These are phyloP conservation scores for Schizopora paradoxa DNA, from an alignment of 1,284 basidiomycete species.

Conservation along the genomic window DNA sequence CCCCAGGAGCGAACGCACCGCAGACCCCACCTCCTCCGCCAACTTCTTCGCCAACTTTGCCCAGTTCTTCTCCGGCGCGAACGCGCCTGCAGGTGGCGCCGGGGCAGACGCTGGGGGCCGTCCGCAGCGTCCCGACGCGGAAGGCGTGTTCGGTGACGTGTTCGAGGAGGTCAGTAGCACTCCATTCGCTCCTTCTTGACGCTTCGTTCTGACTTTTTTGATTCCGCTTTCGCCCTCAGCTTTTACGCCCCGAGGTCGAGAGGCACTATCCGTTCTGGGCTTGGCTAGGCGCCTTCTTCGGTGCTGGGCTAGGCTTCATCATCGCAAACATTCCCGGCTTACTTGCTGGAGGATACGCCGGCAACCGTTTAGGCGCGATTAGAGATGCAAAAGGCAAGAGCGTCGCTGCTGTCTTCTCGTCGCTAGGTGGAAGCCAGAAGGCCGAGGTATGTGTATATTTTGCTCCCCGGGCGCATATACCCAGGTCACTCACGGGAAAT, in stretches of 20 bases:
- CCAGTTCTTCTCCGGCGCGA: conserved; percentile 50
- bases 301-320: conserved; percentile 78
- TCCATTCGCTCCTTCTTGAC: background rate
- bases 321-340: conserved; percentile 83
- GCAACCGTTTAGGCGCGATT: conserved; percentile 81
- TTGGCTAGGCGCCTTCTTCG: conserved; percentile 68
- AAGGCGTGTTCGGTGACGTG: conserved; percentile 81
- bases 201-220: background rate
- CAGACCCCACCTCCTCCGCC: conserved; percentile 60
- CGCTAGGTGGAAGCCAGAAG: conserved; percentile 75
- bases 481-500: conserved; percentile 1
- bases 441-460: conserved; percentile 58
- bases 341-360: conserved; percentile 75
- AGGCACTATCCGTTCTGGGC: conserved; percentile 68
- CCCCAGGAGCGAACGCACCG: conserved; percentile 42
- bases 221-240: conserved; percentile 31
- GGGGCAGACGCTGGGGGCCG: conserved; percentile 29
- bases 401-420: conserved; percentile 85
- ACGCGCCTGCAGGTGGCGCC: conserved; percentile 27
- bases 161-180: conserved; percentile 72
- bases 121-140: conserved; percentile 63
- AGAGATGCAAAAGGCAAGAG: conserved; percentile 91
- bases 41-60: conserved; percentile 79
- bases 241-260: conserved; percentile 75
- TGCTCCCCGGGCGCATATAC: conserved; percentile 17